Evolutionary conservation across 345 rosid genomes (phyloP).

Genomic region (Aethionema arabicum): DNA sequence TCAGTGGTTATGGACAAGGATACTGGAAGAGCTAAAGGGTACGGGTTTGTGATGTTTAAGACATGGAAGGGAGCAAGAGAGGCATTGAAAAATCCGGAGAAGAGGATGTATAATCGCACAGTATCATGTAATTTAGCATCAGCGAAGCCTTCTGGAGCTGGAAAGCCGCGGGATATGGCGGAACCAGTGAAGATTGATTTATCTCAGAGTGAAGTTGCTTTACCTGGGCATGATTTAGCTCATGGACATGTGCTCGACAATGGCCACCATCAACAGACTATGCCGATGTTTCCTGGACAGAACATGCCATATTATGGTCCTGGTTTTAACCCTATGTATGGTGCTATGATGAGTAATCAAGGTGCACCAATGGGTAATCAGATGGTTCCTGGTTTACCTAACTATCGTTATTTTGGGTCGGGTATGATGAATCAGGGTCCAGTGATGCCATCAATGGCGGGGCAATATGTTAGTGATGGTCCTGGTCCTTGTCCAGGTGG

Average conservation of each 20-base stretch:
- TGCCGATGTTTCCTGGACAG: conserved; percentile 26
- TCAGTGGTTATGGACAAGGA: conserved; percentile 40
- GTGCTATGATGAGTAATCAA: conserved; percentile 12
- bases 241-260: conserved; percentile 18
- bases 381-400: conserved; percentile 31
- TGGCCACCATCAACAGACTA: conserved; percentile 26
- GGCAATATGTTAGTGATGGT: conserved; percentile 31
- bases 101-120: conserved; percentile 38
- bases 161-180: conserved; percentile 24
- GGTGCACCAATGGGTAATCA: conserved; percentile 21
- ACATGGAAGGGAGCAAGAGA: conserved; percentile 35
- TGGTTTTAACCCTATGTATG: conserved; percentile 39
- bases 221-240: conserved; percentile 21
- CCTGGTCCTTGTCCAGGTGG: conserved; percentile 25
- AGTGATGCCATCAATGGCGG: conserved; percentile 24
- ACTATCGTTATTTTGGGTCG: conserved; percentile 30
- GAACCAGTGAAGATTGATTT: conserved; percentile 38
- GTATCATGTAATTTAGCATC: conserved; percentile 36
- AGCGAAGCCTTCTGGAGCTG: conserved; percentile 29
- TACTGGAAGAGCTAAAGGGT: conserved; percentile 41
- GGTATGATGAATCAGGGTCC: conserved; percentile 35
- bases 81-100: conserved; percentile 43
- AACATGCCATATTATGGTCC: conserved; percentile 38
- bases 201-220: conserved; percentile 27
- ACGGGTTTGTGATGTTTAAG: conserved; percentile 41